A percentile compares a stretch with the other conserved stretches of the same genome.
phyloP scores from a whole-genome alignment of 2,329 filamentous ascomycete genomes.

The Arthrobotrys musiformis region DNA sequence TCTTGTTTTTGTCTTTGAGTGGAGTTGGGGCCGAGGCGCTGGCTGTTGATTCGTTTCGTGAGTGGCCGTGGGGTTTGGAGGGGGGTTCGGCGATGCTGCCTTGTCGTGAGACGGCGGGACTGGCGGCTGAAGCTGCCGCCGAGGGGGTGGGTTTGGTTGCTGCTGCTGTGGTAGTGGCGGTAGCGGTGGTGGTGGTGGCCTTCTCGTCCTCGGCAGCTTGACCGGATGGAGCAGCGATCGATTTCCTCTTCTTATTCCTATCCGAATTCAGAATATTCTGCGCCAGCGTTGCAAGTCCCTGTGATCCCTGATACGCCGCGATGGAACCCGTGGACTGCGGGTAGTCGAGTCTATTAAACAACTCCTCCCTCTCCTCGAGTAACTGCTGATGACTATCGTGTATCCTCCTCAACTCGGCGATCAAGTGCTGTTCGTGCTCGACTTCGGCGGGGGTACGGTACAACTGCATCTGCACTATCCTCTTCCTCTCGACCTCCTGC shows the following conservation, averaged over 20 bases:
- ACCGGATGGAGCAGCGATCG: conserved; percentile 64
- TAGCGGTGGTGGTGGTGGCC: conserved; percentile 63
- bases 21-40: conserved; percentile 57
- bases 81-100: conserved; percentile 69
- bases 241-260: conserved; percentile 88
- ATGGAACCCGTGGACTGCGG: conserved; percentile 77
- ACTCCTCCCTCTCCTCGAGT: conserved; percentile 85
- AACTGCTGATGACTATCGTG: conserved; percentile 85
- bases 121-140: conserved; percentile 60
- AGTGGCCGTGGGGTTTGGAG: conserved; percentile 61
- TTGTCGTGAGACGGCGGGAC: conserved; percentile 63
- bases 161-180: no score
- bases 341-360: conserved; percentile 87
- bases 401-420: conserved; percentile 92
- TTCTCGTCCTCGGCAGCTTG: conserved; percentile 68
- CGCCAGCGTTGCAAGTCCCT: conserved; percentile 81
- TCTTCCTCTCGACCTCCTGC: conserved; percentile 82
- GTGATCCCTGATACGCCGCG: conserved; percentile 80
- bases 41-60: conserved; percentile 61
- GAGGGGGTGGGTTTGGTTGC: no score
- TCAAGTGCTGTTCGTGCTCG: conserved; percentile 86
- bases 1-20: conserved; percentile 46
- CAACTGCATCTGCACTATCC: conserved; percentile 82
- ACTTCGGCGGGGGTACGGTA: conserved; percentile 86
- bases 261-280: conserved; percentile 80